These are phyloP conservation scores for Aspergillus cavernicola DNA, from an alignment of 495 filamentous ascomycete species.

Conservation along the genomic window DNA sequence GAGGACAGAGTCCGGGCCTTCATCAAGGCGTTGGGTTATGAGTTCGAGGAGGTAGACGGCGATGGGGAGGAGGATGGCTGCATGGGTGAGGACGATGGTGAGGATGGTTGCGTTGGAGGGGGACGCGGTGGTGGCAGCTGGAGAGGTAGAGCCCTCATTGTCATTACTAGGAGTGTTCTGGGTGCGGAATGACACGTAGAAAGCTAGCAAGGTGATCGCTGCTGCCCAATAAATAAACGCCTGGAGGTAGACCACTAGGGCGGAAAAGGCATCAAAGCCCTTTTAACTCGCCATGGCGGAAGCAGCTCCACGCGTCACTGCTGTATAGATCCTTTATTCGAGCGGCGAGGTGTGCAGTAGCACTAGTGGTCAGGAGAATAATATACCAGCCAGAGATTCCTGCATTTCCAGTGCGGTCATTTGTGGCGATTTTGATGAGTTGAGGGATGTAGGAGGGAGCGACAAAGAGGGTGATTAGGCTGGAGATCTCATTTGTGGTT, in stretches of 20 bases:
- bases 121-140: neutral
- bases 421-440: neutral
- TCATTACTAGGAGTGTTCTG: neutral
- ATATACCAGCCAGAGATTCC: constrained; percentile 9
- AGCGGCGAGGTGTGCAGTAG: neutral
- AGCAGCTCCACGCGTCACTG: neutral
- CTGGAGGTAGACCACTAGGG: neutral
- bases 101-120: neutral
- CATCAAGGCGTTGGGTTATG: neutral
- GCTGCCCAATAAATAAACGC: neutral
- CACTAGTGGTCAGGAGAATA: constrained; percentile 2
- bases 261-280: neutral
- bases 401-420: neutral
- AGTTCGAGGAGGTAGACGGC: neutral
- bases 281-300: neutral
- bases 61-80: neutral
- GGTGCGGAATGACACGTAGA: neutral
- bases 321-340: neutral
- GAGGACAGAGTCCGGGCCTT: neutral
- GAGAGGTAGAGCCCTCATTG: neutral
- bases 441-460: constrained; percentile 2
- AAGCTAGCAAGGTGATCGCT: neutral
- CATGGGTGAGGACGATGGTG: neutral
- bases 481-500: neutral
- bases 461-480: neutral